A percentile compares a stretch with the other conserved stretches of the same genome.
These are phyloP conservation scores for Excoecaria cochinchinensis DNA, from an alignment of 345 rosid genomes.

Conservation along the genomic window DNA sequence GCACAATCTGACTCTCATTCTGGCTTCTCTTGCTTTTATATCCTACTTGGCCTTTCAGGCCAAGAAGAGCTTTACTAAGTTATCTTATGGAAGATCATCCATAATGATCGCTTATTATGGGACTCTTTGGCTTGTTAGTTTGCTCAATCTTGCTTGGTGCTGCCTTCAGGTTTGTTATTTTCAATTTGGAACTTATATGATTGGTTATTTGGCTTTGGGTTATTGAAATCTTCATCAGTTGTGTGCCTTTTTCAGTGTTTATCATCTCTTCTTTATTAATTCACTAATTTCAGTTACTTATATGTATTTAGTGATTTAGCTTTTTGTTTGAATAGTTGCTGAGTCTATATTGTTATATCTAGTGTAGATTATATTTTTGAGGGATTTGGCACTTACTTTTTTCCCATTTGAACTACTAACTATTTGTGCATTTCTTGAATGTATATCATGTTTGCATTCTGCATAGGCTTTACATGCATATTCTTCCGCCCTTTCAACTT, in stretches of 20 bases:
- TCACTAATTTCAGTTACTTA: background rate
- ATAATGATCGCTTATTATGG: slow-evolving; percentile 84
- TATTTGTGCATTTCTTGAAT: slow-evolving; percentile 3
- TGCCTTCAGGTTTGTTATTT: slow-evolving; percentile 59
- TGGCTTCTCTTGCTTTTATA: slow-evolving; percentile 58
- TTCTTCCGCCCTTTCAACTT: background rate
- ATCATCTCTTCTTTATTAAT: background rate
- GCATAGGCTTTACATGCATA: background rate
- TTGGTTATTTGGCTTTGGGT: background rate
- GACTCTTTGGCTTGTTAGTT: slow-evolving; percentile 81
- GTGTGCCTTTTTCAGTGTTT: background rate
- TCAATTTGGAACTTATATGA: background rate
- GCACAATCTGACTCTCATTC: slow-evolving; percentile 58
- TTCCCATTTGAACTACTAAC: background rate
- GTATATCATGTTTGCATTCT: background rate
- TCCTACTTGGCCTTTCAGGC: slow-evolving; percentile 70
- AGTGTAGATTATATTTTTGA: background rate
- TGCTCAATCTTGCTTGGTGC: slow-evolving; percentile 90
- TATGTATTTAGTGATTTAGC: background rate
- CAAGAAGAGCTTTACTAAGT: slow-evolving; percentile 62
- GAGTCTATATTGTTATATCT: background rate
- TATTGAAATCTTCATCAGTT: background rate
- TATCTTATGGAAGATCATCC: slow-evolving; percentile 71
- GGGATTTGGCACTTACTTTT: background rate
- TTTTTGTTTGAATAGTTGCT: background rate